Evolutionary conservation across 1,284 basidiomycete genomes (phyloP), one percentile per base, ranked within the genome.

Genomic region (Phylloboletellus chloephorus): DNA sequence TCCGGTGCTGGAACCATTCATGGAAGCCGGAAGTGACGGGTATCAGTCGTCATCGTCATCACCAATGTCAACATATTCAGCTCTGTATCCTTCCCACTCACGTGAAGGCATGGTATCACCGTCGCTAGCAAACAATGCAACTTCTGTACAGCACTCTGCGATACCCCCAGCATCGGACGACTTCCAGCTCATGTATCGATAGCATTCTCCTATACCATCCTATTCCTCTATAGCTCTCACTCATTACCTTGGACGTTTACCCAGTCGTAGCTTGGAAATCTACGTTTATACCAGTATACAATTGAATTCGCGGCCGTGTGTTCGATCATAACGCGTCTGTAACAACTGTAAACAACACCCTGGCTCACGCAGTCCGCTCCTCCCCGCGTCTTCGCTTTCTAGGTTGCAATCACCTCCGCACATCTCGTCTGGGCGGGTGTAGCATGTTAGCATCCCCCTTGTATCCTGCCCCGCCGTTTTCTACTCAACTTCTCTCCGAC

Each of bases 361-460:
- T 42, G 47, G 23, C 39, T 44, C 49, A 49, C 33, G 38, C 39
- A 51, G 46, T 35, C 43, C 16, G 13, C 37, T 44, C 24, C 31
- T 42, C 43, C 43, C 35, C 35, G 39, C 21, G 26, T 24, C 15
- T 44, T 33, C 24, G 38, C 41, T 37, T 32, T 19, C 16, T 32
- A 21, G 36, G 32, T 26, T 30, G 21, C 38, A 30, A 24, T 32
- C 28, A 8, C 40, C 32, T 43, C 40, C 26, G 25, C 32, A 41
- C 17, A 21, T 37, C 26, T 39, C 38, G 35, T 25, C 35, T 16
- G 37, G 41, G 44, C 16, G 38, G 51, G 48, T 31, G 33, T 58
- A 62, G 47, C 50, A 79, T 81, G 78, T 69, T 85, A 22, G 82
- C 77, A 46, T 72, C 74, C 7, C 79, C 79, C 11, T 67, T 80